These are phyloP conservation scores for Phytophthora macrochlamydospora DNA, from an alignment of 352 stramenopile species.

Conservation along the genomic window DNA sequence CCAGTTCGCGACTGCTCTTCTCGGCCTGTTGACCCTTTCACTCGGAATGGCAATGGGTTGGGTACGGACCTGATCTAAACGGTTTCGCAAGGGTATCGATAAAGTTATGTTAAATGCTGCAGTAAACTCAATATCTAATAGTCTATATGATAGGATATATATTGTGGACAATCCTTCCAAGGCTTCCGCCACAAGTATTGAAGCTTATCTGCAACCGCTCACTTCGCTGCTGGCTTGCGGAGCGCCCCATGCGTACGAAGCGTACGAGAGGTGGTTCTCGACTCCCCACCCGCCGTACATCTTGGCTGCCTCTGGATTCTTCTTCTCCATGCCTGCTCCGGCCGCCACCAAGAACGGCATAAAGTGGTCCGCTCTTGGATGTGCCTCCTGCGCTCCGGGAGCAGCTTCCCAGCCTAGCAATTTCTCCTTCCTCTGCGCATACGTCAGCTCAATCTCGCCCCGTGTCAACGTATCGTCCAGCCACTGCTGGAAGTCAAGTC, in stretches of 20 bases:
- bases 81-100: background rate
- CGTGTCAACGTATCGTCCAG: slow-evolving; percentile 40
- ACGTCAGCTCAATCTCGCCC: slow-evolving; percentile 24
- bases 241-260: slow-evolving; percentile 40
- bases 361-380: slow-evolving; percentile 58
- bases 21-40: background rate
- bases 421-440: slow-evolving; percentile 39
- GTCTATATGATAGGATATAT: background rate
- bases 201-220: too few relatives aligned
- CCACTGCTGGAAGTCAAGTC: slow-evolving; percentile 49
- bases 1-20: slow-evolving; percentile 12
- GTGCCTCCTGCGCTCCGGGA: slow-evolving; percentile 38
- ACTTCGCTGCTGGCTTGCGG: background rate
- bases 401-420: slow-evolving; percentile 49
- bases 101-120: background rate
- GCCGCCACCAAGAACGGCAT: slow-evolving; percentile 61
- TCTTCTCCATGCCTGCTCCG: slow-evolving; percentile 57
- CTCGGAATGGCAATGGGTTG: slow-evolving; percentile 16
- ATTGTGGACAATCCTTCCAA: background rate
- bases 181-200: too few relatives aligned
- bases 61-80: slow-evolving; percentile 16
- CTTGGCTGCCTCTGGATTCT: slow-evolving; percentile 28
- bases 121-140: too few relatives aligned
- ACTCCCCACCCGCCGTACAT: slow-evolving; percentile 43
- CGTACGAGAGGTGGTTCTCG: slow-evolving; percentile 44